Percentiles rank a stretch among this genome's conserved stretches.
Conservation (phyloP, 192 early-diverging fungal species). For the Entomortierella chlamydospora region DNA sequence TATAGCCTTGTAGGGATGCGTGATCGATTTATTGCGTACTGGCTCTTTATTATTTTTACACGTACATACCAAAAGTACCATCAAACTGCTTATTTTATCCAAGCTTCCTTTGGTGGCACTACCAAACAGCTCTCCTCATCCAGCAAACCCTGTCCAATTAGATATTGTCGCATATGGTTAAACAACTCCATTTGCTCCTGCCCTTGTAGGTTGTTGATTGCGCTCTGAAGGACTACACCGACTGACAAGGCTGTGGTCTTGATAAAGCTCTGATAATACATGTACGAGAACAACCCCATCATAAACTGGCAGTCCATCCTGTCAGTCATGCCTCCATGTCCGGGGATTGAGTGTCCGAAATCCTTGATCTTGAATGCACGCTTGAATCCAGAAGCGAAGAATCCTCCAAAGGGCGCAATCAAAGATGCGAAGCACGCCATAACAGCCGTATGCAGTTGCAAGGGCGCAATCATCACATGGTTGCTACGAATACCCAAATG, state of each 20-base stretch:
- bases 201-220: constrained; percentile 45
- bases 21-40: no score
- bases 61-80: no score
- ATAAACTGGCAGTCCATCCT: constrained; percentile 99
- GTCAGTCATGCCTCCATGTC: constrained; percentile 98
- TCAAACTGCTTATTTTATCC: no score
- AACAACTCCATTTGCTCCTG: constrained; percentile 55
- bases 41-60: no score
- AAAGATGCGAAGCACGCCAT: constrained; percentile 93
- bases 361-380: constrained; percentile 98
- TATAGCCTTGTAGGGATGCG: no score
- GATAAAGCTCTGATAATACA: constrained; percentile 92
- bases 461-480: constrained; percentile 77
- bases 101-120: constrained; percentile 48
- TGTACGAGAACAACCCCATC: constrained; percentile 93
- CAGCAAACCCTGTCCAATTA: constrained; percentile 54
- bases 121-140: constrained; percentile 49
- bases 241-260: constrained; percentile 62
- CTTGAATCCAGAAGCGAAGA: constrained; percentile 97
- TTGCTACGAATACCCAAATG: constrained; percentile 40
- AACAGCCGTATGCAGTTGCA: constrained; percentile 89
- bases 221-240: constrained; percentile 39
- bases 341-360: constrained; percentile 95
- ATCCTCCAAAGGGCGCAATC: constrained; percentile 98
- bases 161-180: constrained; percentile 53